Conservation (phyloP, 2,329 filamentous ascomycete genomes). For the Cercospora sp. region DNA sequence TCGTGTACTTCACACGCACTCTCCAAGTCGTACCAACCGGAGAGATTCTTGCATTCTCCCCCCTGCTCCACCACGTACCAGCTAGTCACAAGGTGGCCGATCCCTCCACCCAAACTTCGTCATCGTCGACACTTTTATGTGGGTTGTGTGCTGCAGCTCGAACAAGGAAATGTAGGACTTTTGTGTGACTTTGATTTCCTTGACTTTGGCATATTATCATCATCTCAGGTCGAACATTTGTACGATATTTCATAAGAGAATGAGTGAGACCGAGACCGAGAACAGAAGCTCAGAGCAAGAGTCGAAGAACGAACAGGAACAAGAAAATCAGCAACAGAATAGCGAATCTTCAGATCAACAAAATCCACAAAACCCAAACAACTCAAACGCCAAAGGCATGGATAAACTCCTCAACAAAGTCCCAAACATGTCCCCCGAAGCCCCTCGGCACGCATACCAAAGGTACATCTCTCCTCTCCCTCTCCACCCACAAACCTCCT, state of each 20-base stretch:
- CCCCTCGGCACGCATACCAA: conserved; percentile 33
- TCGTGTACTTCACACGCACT: background rate
- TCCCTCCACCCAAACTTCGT: conserved; percentile 10
- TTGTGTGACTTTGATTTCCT: conserved; percentile 3
- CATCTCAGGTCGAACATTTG: background rate
- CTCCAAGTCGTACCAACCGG: background rate
- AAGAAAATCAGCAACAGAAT: background rate
- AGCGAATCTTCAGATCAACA: background rate
- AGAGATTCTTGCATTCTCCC: background rate
- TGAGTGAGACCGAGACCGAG: background rate
- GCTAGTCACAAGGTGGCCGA: conserved; percentile 15
- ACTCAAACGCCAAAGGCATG: conserved; percentile 6
- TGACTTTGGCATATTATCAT: background rate
- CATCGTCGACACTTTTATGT: conserved; percentile 6
- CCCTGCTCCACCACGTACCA: background rate
- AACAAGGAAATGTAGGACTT: background rate
- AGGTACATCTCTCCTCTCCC: conserved; percentile 13
- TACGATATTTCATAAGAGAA: background rate
- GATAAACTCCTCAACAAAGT: conserved; percentile 27
- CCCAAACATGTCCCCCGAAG: conserved; percentile 33
- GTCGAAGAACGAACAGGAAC: background rate
- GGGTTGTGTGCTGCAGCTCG: background rate
- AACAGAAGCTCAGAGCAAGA: background rate
- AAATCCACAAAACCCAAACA: background rate
- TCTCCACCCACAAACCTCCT: background rate